Percentiles rank a stretch among this genome's conserved stretches.
Conservation (phyloP, 306 rosid genomes). For the Trichosanthes cucumerina region DNA sequence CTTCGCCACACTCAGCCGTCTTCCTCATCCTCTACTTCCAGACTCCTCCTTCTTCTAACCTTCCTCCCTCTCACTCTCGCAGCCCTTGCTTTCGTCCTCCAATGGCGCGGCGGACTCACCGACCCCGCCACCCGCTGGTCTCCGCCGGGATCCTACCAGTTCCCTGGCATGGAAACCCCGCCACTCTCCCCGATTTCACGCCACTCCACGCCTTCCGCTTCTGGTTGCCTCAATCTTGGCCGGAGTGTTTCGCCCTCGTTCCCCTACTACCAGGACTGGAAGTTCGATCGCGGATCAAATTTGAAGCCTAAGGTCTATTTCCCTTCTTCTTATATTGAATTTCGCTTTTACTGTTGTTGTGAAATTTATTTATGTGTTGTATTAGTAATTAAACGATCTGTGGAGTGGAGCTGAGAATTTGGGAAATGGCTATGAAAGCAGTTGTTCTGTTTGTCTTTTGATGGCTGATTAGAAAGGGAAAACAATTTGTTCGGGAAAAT, state of each 20-base stretch:
- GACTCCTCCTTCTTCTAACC: conserved; percentile 72
- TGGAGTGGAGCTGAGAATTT: background rate
- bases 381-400: background rate
- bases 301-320: conserved; percentile 71
- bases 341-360: background rate
- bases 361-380: background rate
- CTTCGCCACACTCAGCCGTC: conserved; percentile 42
- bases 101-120: conserved; percentile 93
- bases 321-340: background rate
- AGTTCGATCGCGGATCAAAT: conserved; percentile 48
- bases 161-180: conserved; percentile 91
- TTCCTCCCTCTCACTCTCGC: conserved; percentile 86
- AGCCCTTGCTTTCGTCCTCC: conserved; percentile 75
- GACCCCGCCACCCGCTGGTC: conserved; percentile 70
- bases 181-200: conserved; percentile 50
- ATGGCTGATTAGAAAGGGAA: background rate
- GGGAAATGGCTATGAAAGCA: background rate
- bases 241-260: conserved; percentile 59
- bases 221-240: conserved; percentile 60
- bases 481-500: background rate
- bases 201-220: conserved; percentile 22
- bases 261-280: conserved; percentile 75
- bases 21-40: conserved; percentile 42
- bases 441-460: background rate
- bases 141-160: conserved; percentile 65